Evolutionary conservation across 768 basidiomycete species (phyloP).

Genomic region (Lactifluus pinguis): DNA sequence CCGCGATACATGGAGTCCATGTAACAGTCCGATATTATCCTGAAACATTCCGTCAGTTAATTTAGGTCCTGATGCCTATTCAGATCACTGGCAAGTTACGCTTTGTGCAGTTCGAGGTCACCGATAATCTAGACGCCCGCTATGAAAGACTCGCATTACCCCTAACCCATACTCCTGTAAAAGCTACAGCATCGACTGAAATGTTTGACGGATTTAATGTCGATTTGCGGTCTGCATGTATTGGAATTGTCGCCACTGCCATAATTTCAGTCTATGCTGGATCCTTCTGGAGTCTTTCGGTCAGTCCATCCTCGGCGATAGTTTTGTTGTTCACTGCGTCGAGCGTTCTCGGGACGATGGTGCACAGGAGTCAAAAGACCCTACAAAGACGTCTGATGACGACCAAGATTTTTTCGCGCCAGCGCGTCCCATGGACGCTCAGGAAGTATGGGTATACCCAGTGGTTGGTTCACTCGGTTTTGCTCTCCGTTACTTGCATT

Average conservation of each 20-base stretch:
- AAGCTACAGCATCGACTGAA: slow-evolving; percentile 40
- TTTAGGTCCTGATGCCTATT: no score
- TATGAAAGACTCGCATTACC: no score
- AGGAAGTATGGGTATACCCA: slow-evolving; percentile 70
- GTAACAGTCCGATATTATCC: no score
- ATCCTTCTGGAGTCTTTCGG: slow-evolving; percentile 58
- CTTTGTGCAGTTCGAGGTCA: no score
- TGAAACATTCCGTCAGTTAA: no score
- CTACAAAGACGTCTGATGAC: slow-evolving; percentile 19
- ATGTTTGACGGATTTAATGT: slow-evolving; percentile 32
- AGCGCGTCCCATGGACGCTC: slow-evolving; percentile 39
- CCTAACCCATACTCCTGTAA: neutral
- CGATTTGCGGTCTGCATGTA: slow-evolving; percentile 59
- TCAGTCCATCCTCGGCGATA: slow-evolving; percentile 29
- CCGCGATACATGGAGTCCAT: no score
- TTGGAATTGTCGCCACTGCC: slow-evolving; percentile 58
- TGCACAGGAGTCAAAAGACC: slow-evolving; percentile 14
- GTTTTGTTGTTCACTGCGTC: neutral
- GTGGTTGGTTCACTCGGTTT: slow-evolving; percentile 40
- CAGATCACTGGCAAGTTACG: no score
- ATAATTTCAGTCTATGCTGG: slow-evolving; percentile 61
- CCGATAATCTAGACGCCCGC: no score
- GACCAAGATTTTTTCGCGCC: slow-evolving; percentile 43
- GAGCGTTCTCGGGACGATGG: slow-evolving; percentile 6
- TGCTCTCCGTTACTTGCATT: neutral